These are phyloP conservation scores for Lasiosphaeria hispida DNA, from an alignment of 495 filamentous ascomycete genomes.

Conservation along the genomic window DNA sequence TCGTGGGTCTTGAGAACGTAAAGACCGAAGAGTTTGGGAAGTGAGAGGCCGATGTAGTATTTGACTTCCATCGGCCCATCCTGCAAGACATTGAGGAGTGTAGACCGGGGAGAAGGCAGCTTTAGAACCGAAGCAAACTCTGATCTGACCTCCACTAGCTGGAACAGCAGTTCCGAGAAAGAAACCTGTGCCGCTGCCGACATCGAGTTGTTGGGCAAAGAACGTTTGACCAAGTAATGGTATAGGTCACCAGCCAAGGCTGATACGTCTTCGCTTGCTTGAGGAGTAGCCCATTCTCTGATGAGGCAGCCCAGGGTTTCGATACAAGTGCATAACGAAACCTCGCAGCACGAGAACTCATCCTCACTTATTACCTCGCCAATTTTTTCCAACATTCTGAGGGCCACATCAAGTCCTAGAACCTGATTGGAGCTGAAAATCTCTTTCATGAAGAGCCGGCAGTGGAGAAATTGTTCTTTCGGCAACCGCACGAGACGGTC, in stretches of 20 bases:
- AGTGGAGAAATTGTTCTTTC: constrained; percentile 59
- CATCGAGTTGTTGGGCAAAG: constrained; percentile 59
- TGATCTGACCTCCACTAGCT: constrained; percentile 61
- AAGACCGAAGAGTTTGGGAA: constrained; percentile 75
- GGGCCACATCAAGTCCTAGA: constrained; percentile 31
- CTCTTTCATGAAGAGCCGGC: constrained; percentile 50
- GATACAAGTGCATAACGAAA: constrained; percentile 65
- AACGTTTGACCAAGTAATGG: constrained; percentile 65
- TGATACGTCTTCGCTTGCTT: constrained; percentile 33
- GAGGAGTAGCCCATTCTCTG: constrained; percentile 56
- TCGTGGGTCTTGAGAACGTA: constrained; percentile 79
- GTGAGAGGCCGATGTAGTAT: constrained; percentile 62
- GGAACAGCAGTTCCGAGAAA: constrained; percentile 64
- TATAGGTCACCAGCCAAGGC: constrained; percentile 73
- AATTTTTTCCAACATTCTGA: constrained; percentile 44
- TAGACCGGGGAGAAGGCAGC: constrained; percentile 68
- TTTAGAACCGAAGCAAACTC: constrained; percentile 55
- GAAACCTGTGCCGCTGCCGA: constrained; percentile 65
- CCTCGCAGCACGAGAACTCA: constrained; percentile 73
- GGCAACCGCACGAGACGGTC: constrained; percentile 58
- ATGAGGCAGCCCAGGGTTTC: constrained; percentile 66
- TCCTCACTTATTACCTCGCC: constrained; percentile 61
- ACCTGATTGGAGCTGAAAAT: constrained; percentile 43
- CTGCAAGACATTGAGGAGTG: constrained; percentile 68
- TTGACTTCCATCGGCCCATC: constrained; percentile 70